phyloP scores from a whole-genome alignment of 208 protist genomes.

The Acanthamoeba triangularis region DNA sequence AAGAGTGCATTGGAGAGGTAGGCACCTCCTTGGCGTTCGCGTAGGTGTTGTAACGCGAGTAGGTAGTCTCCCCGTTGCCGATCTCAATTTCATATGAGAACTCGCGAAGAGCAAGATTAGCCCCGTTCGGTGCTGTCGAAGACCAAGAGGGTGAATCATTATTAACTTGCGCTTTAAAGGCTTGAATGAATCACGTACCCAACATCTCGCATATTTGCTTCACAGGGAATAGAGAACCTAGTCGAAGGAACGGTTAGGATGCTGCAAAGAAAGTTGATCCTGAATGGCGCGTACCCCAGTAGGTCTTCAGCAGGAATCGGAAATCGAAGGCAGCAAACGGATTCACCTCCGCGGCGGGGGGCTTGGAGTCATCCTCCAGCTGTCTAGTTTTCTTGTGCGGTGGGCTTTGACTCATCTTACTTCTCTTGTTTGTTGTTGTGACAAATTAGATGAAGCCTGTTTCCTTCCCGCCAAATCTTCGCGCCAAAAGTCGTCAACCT shows the following conservation, averaged over 20 bases:
- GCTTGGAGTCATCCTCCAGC: not conserved
- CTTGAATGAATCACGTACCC: not conserved
- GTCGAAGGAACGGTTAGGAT: not conserved
- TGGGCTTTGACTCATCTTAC: conserved; percentile 30
- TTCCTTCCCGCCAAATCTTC: not conserved
- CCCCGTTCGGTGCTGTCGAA: not conserved
- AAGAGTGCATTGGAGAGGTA: not conserved
- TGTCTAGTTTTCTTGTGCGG: conserved; percentile 41
- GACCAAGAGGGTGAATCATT: not conserved
- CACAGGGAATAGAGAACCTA: conserved; percentile 30
- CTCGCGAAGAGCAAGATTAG: conserved; percentile 42
- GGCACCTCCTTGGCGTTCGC: not conserved
- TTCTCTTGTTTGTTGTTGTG: not conserved
- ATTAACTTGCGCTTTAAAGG: not conserved
- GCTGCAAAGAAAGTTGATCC: not conserved
- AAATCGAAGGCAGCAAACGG: conserved; percentile 46
- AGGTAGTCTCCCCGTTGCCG: conserved; percentile 19
- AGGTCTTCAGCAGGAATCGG: conserved; percentile 5
- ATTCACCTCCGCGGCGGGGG: not conserved
- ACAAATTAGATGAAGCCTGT: not conserved
- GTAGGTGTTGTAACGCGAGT: conserved; percentile 69
- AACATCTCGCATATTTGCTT: conserved; percentile 71
- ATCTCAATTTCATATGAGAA: conserved; percentile 72
- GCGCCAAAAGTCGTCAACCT: too few relatives aligned
- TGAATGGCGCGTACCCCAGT: conserved; percentile 20